Conservation (phyloP, 2,329 filamentous ascomycete species). For the Penicillium sp. region DNA sequence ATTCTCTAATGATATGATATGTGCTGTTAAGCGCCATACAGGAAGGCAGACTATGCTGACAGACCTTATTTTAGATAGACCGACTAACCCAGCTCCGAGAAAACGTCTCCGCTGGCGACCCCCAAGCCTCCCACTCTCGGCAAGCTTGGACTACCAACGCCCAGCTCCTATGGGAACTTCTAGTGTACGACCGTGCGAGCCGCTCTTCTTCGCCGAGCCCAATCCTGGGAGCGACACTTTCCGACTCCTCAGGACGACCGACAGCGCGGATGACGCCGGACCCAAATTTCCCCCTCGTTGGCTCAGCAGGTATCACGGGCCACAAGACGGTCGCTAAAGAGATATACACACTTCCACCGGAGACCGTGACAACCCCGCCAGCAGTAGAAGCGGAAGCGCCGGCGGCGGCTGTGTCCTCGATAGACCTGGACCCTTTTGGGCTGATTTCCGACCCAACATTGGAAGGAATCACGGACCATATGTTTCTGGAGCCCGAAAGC, state of each 20-base stretch:
- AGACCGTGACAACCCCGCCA: conserved; percentile 22
- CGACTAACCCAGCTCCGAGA: conserved; percentile 37
- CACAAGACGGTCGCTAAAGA: conserved; percentile 45
- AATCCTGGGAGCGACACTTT: conserved; percentile 16
- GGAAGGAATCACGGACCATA: conserved; percentile 15
- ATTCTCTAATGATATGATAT: neutral
- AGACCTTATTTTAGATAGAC: conserved; percentile 20
- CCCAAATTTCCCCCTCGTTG: conserved; percentile 43
- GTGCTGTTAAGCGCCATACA: neutral
- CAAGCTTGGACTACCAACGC: conserved; percentile 41
- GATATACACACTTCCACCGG: conserved; percentile 41
- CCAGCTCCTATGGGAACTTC: conserved; percentile 43
- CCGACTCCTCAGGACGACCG: conserved; percentile 24
- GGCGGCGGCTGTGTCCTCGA: conserved; percentile 3
- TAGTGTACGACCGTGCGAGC: conserved; percentile 44
- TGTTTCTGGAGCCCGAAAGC: conserved; percentile 19
- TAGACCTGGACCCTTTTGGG: conserved; percentile 16
- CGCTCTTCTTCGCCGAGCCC: conserved; percentile 18
- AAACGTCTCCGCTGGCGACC: conserved; percentile 35
- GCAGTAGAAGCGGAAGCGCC: conserved; percentile 5
- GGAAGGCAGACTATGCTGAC: conserved; percentile 9
- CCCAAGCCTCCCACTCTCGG: conserved; percentile 16
- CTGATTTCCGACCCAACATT: conserved; percentile 13
- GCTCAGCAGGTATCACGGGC: conserved; percentile 45
- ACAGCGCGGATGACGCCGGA: conserved; percentile 24